These are phyloP conservation scores for Phytopythium vexans DNA, from an alignment of 352 stramenopile genomes.

Conservation along the genomic window DNA sequence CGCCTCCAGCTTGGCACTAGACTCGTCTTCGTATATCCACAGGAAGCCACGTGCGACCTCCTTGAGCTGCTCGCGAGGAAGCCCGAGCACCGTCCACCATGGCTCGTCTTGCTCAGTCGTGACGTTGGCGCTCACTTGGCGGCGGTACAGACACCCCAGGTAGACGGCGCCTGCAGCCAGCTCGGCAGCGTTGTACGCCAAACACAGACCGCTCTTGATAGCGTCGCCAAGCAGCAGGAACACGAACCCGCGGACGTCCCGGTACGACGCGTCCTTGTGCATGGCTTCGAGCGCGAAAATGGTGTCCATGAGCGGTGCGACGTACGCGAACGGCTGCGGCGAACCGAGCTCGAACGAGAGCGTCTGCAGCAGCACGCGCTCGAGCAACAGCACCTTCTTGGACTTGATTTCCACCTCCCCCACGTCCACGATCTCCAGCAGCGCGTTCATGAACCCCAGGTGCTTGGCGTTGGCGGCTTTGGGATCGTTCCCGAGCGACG, in stretches of 20 bases:
- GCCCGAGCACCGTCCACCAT: conserved; percentile 63
- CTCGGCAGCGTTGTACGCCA: conserved; percentile 50
- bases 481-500: conserved; percentile 49
- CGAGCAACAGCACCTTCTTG: conserved; percentile 59
- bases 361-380: conserved; percentile 72
- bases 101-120: conserved; percentile 58
- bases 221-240: conserved; percentile 62
- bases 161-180: conserved; percentile 70
- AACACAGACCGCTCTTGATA: conserved; percentile 44
- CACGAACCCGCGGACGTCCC: conserved; percentile 40
- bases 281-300: conserved; percentile 60
- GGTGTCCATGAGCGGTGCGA: conserved; percentile 45
- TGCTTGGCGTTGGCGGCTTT: conserved; percentile 57
- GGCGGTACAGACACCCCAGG: conserved; percentile 60
- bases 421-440: conserved; percentile 59
- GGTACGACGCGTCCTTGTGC: conserved; percentile 43
- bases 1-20: conserved; percentile 18
- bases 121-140: conserved; percentile 50
- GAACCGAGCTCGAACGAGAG: conserved; percentile 71
- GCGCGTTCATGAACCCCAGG: conserved; percentile 56
- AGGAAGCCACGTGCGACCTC: conserved; percentile 53
- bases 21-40: conserved; percentile 64
- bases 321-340: conserved; percentile 64
- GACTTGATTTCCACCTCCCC: conserved; percentile 63
- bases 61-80: conserved; percentile 51